Percentiles rank a stretch among this genome's conserved stretches.
Evolutionary conservation across 2,329 filamentous ascomycete genomes (phyloP).

Genomic region (Penicillium olsonii): DNA sequence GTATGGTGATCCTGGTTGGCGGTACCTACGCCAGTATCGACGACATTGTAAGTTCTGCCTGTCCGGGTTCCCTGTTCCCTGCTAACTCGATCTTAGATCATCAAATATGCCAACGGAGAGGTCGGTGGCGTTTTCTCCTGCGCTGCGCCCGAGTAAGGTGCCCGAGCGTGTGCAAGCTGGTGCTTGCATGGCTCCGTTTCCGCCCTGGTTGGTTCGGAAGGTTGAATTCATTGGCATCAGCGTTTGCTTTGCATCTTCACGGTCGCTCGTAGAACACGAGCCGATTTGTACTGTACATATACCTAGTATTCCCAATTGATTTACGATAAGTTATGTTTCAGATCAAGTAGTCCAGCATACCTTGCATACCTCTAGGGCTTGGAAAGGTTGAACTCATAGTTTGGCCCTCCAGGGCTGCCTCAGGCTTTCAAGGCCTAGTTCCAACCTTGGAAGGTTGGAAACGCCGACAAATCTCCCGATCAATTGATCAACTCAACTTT

Average conservation of each 20-base stretch:
- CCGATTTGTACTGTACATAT: slow-evolving; percentile 7
- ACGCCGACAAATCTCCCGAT: too few species aligned
- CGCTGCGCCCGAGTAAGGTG: slow-evolving; percentile 29
- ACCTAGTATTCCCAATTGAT: slow-evolving; percentile 4
- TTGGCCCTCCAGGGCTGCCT: too few species aligned
- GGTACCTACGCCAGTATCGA: slow-evolving; percentile 70
- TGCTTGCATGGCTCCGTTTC: neutral
- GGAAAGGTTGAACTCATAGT: too few species aligned
- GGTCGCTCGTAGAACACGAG: neutral
- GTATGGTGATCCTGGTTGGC: slow-evolving; percentile 71
- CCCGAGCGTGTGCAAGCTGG: slow-evolving; percentile 7
- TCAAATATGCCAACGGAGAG: slow-evolving; percentile 62
- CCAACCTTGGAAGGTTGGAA: too few species aligned
- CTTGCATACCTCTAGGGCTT: too few species aligned
- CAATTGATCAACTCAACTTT: too few species aligned
- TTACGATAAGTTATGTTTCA: neutral
- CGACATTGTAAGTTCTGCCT: slow-evolving; percentile 31
- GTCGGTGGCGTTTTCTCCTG: slow-evolving; percentile 74
- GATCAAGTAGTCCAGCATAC: too few species aligned
- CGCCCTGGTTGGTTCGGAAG: slow-evolving; percentile 6
- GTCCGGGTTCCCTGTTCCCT: neutral
- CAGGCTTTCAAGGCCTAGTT: too few species aligned
- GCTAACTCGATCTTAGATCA: slow-evolving; percentile 43
- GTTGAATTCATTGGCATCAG: neutral
- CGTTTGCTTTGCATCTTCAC: slow-evolving; percentile 7